Percentiles rank a stretch among this genome's conserved stretches.
These are phyloP conservation scores for Medicago lupulina DNA, from an alignment of 306 rosid genomes.

Conservation along the genomic window DNA sequence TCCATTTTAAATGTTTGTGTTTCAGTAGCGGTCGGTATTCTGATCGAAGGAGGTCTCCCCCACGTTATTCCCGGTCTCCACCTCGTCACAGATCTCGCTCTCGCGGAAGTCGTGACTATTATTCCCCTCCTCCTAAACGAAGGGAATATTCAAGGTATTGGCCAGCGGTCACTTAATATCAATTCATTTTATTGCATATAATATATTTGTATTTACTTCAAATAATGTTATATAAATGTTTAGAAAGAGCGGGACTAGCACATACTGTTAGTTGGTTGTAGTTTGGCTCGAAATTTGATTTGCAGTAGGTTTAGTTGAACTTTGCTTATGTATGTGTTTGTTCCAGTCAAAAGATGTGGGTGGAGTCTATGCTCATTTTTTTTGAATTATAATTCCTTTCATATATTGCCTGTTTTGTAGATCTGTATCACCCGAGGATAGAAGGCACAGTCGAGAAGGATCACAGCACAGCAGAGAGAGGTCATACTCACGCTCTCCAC, in stretches of 20 bases:
- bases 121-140: constrained; percentile 74
- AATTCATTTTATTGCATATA: not conserved
- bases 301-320: constrained; percentile 1
- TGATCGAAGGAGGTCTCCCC: constrained; percentile 90
- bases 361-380: not conserved
- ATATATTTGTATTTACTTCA: not conserved
- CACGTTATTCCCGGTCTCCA: constrained; percentile 80
- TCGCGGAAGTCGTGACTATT: constrained; percentile 61
- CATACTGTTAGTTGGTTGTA: not conserved
- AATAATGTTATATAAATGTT: not conserved
- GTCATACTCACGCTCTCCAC: constrained; percentile 73
- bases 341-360: not conserved
- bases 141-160: constrained; percentile 82
- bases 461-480: constrained; percentile 64
- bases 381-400: not conserved
- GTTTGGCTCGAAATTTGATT: not conserved
- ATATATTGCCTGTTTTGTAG: constrained; percentile 48
- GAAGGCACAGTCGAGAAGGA: constrained; percentile 71
- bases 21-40: constrained; percentile 52
- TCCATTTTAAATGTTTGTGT: constrained; percentile 23
- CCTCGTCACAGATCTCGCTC: constrained; percentile 79
- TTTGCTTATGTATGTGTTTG: constrained; percentile 8
- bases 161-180: not conserved
- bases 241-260: not conserved
- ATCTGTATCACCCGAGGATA: constrained; percentile 74